A percentile compares a stretch with the other conserved stretches of the same genome.
Evolutionary conservation across 2,329 filamentous ascomycete species (phyloP).

Genomic region (Apiospora sp.): DNA sequence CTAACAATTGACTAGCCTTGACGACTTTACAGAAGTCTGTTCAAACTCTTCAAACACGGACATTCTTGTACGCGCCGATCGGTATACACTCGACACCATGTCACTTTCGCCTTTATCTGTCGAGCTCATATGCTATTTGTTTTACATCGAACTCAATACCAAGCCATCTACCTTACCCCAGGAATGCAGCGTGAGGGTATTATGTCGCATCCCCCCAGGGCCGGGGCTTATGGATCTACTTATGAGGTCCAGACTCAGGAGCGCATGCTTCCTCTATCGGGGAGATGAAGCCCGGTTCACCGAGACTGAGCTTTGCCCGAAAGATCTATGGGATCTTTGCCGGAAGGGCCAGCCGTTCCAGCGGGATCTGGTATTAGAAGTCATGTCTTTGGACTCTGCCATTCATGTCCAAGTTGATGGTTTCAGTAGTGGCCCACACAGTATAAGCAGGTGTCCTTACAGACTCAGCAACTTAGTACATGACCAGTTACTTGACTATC

Average conservation of each 20-base stretch:
- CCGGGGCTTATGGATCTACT: conserved; percentile 12
- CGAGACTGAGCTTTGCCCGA: conserved; percentile 12
- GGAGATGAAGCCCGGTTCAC: neutral
- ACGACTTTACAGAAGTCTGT: neutral
- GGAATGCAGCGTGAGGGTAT: conserved; percentile 1
- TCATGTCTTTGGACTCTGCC: neutral
- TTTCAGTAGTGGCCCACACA: neutral
- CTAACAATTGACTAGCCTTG: neutral
- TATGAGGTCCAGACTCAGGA: conserved; percentile 1
- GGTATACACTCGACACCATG: neutral
- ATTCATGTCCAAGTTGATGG: neutral
- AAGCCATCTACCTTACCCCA: neutral
- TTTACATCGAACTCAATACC: neutral
- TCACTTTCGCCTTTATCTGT: neutral
- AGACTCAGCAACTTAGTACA: neutral
- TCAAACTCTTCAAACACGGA: conserved; percentile 6
- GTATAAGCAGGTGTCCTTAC: neutral
- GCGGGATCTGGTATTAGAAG: neutral
- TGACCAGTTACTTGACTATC: neutral
- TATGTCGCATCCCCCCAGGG: neutral
- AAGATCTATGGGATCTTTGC: conserved; percentile 6
- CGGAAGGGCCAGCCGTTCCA: conserved; percentile 6
- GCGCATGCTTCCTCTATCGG: conserved; percentile 12
- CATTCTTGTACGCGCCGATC: conserved; percentile 4
- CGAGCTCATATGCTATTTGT: neutral